Evolutionary conservation across 768 basidiomycete genomes (phyloP), one percentile per base, ranked within the genome.

Genomic region (Kwoniella newhampshirensis): DNA sequence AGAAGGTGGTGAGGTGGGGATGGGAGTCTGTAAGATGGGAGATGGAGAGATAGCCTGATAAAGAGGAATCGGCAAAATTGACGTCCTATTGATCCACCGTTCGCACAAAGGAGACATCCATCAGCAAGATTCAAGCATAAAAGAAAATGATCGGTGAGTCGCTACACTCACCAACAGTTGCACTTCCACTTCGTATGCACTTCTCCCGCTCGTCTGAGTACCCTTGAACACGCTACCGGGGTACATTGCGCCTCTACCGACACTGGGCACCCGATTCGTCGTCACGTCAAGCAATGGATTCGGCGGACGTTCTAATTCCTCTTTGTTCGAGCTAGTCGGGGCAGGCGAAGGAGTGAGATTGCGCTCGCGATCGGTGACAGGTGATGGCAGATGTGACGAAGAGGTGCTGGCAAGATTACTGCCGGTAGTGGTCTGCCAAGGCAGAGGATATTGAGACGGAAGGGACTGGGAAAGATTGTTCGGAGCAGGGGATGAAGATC

Each of bases 1-100:
- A 97, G 71, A 91, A 96, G 2, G 93, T 97, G 4, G 92, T 96
- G 39, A 97, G 82, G 75, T 93, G 89, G 15, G 93, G 93, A 84
- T 90, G 92, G 69, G 94, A 88, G 64, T 93, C 86, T 37, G 93
- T 97, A 48, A 97, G 79, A 26, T 91, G 90, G 17, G 87, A 86
- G 73, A 98, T 98, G 57, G 88, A 86, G 37, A 98, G 85, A 75
- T 93, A 94, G 20, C 94, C 94, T 66, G 87, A 91, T 15, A 97
- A 81, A 60, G 85, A 87, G 0, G 92, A 91, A 13, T 86, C 84
- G 2, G 85, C 77, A 67, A 96, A 87, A 75, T 94, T 88, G 67
- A 96, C 90, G 63, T 94, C 89, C 91, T 92, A 70, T 5, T 17
- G 0, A n/a, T 26, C 27, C 13, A 30, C 13, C 40, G 18, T 51